These are phyloP conservation scores for Blastobotrys buckinghamii DNA, from an alignment of 1,139 yeast genomes.

Conservation along the genomic window DNA sequence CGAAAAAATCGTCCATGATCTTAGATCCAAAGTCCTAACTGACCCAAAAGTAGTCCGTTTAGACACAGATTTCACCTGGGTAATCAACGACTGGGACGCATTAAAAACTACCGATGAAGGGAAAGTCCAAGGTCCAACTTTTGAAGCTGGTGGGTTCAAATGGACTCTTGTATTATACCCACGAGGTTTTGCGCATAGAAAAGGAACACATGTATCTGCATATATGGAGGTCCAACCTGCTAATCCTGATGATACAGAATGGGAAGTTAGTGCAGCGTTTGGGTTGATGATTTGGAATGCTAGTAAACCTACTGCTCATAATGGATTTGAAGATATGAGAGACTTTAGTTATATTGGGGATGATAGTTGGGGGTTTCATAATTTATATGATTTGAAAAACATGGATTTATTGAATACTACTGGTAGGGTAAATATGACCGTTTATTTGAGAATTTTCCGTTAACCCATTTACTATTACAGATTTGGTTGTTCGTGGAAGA, in stretches of 20 bases:
- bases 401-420: constrained; percentile 46
- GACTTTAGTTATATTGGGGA: constrained; percentile 43
- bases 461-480: too few relatives aligned
- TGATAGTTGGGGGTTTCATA: constrained; percentile 78
- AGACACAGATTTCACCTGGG: constrained; percentile 58
- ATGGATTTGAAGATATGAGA: constrained; percentile 67
- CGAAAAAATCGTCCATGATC: constrained; percentile 10
- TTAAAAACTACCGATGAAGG: constrained; percentile 29
- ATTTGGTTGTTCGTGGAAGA: too few relatives aligned
- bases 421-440: constrained; percentile 64
- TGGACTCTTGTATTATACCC: constrained; percentile 81
- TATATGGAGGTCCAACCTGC: constrained; percentile 32
- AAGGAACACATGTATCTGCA: constrained; percentile 26
- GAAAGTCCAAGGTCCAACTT: constrained; percentile 43
- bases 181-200: constrained; percentile 36
- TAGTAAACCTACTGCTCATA: constrained; percentile 55
- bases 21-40: constrained; percentile 11
- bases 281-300: constrained; percentile 85
- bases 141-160: constrained; percentile 59
- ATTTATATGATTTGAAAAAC: constrained; percentile 56
- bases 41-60: constrained; percentile 22
- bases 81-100: constrained; percentile 57
- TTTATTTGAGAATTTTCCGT: constrained; percentile 52
- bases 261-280: constrained; percentile 91
- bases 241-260: constrained; percentile 38